phyloP scores from a whole-genome alignment of 2,329 filamentous ascomycete genomes.

The Fusarium dimerum region DNA sequence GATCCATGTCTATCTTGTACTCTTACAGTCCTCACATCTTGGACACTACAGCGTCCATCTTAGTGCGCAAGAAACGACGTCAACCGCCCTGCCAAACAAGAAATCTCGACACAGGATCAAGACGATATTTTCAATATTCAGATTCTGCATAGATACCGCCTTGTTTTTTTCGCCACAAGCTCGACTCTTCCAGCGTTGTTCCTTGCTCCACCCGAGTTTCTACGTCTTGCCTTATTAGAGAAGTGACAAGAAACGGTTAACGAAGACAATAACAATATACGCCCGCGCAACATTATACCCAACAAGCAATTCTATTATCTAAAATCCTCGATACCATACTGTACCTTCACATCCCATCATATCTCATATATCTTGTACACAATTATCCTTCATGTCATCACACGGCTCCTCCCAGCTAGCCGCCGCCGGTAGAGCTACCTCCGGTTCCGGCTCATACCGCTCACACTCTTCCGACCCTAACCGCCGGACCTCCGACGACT shows the following conservation, averaged over 20 bases:
- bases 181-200: background rate
- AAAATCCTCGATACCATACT: background rate
- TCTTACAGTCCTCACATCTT: conserved; percentile 14
- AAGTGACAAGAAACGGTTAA: background rate
- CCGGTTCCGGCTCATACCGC: conserved; percentile 13
- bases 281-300: background rate
- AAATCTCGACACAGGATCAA: background rate
- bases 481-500: conserved; percentile 1
- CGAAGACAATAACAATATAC: background rate
- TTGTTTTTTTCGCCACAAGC: background rate
- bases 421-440: conserved; percentile 10
- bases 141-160: conserved; percentile 4
- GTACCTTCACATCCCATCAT: background rate
- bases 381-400: conserved; percentile 20
- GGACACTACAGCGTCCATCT: conserved; percentile 14
- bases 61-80: conserved; percentile 21
- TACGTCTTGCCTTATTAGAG: background rate
- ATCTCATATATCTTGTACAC: background rate
- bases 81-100: conserved; percentile 21
- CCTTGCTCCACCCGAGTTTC: background rate
- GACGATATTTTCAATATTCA: background rate
- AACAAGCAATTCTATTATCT: background rate
- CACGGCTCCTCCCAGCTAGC: conserved; percentile 13
- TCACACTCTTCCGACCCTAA: conserved; percentile 7
- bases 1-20: conserved; percentile 24